Percentiles rank a stretch among this genome's conserved stretches.
phyloP scores from a whole-genome alignment of 257 asterid species.

The Henckelia pumila region DNA sequence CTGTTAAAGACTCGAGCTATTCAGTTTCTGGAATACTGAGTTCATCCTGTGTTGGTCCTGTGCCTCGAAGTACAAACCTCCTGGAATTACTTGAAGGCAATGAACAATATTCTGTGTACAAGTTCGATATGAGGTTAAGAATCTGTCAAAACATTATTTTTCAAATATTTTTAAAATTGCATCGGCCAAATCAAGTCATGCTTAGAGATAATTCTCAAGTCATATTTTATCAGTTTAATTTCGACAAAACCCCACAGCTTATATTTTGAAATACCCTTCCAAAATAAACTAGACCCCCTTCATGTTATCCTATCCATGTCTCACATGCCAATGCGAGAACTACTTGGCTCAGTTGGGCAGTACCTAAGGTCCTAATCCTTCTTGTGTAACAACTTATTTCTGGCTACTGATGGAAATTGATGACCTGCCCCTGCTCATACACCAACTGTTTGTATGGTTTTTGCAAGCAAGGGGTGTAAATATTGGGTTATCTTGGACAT shows the following conservation, averaged over 20 bases:
- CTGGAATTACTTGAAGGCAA: slow-evolving; percentile 54
- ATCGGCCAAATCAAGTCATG: slow-evolving; percentile 5
- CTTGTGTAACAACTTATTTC: too few species aligned
- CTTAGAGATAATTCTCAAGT: background rate
- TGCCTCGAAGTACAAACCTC: slow-evolving; percentile 58
- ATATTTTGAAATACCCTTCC: background rate
- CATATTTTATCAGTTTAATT: background rate
- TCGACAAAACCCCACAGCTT: background rate
- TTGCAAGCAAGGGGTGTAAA: too few species aligned
- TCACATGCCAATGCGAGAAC: background rate
- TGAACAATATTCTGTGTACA: slow-evolving; percentile 45
- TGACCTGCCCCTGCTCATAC: too few species aligned
- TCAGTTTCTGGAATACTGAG: slow-evolving; percentile 67
- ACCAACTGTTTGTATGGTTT: too few species aligned
- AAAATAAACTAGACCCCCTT: background rate
- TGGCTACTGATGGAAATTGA: too few species aligned
- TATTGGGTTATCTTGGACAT: too few species aligned
- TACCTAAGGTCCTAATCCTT: background rate
- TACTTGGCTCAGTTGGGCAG: background rate
- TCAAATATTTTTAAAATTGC: background rate
- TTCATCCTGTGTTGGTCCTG: slow-evolving; percentile 46
- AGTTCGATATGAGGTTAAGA: slow-evolving; percentile 60
- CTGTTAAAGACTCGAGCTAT: slow-evolving; percentile 49
- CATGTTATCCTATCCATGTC: background rate
- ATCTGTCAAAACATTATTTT: slow-evolving; percentile 12